Conservation (phyloP, 179 eudicot species). For the Corrigiola litoralis region DNA sequence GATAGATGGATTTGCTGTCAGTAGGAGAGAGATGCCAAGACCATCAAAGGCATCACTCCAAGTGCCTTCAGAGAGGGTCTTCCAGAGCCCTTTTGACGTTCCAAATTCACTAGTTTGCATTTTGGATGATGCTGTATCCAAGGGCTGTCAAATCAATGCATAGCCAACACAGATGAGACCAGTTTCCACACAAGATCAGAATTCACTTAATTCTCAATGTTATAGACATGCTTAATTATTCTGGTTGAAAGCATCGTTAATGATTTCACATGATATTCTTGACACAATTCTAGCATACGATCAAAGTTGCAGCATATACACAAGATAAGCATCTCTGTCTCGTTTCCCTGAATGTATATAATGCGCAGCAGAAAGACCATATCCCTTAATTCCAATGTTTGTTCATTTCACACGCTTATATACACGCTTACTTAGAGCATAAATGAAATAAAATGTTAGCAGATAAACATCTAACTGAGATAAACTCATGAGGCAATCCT, state of each 20-base stretch:
- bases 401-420: too few relatives aligned
- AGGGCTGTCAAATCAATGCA: slow-evolving; percentile 51
- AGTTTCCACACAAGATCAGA: background rate
- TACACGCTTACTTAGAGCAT: too few relatives aligned
- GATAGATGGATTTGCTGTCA: slow-evolving; percentile 86
- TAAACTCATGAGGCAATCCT: background rate
- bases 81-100: slow-evolving; percentile 75
- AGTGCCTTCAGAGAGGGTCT: slow-evolving; percentile 66
- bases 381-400: too few relatives aligned
- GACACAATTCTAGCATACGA: background rate
- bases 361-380: background rate
- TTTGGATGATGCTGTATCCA: slow-evolving; percentile 87
- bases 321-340: too few relatives aligned
- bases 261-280: background rate
- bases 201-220: background rate
- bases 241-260: background rate
- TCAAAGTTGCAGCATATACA: background rate
- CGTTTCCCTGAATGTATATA: too few relatives aligned
- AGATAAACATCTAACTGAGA: slow-evolving; percentile 1
- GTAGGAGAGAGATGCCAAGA: slow-evolving; percentile 80
- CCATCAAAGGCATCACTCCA: slow-evolving; percentile 89
- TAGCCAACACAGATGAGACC: slow-evolving; percentile 10
- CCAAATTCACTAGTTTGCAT: slow-evolving; percentile 93
- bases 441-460: too few relatives aligned
- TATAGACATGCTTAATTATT: slow-evolving; percentile 2